Evolutionary conservation across 345 rosid genomes (phyloP).

Genomic region (Abelmoschus esculentus): DNA sequence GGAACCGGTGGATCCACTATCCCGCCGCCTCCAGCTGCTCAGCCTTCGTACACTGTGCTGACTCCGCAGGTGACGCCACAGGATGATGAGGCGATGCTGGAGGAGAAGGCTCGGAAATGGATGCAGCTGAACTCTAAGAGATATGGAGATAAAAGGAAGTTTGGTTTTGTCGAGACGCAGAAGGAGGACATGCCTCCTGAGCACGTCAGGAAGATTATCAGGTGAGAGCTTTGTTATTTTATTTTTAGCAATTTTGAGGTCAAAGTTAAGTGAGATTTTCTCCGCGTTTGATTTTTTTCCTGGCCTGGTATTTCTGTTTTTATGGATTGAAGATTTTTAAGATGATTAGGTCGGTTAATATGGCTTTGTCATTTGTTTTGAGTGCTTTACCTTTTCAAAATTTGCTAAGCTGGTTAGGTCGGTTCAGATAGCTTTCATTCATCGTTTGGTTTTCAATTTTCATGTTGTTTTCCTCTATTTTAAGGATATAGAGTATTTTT

Average conservation of each 20-base stretch:
- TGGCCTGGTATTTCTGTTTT: not conserved
- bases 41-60: slow-evolving; percentile 82
- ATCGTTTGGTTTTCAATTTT: not conserved
- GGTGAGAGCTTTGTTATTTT: slow-evolving; percentile 35
- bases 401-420: not conserved
- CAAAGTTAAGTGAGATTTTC: not conserved
- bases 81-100: slow-evolving; percentile 80
- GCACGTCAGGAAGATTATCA: slow-evolving; percentile 91
- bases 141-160: slow-evolving; percentile 40
- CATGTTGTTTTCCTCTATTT: not conserved
- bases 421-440: not conserved
- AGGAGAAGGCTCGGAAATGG: slow-evolving; percentile 98
- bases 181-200: slow-evolving; percentile 99
- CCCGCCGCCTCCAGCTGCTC: slow-evolving; percentile 69
- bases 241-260: not conserved
- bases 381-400: no score
- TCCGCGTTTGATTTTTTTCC: not conserved
- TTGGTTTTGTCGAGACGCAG: slow-evolving; percentile 98
- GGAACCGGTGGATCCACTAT: slow-evolving; percentile 68
- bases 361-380: no score
- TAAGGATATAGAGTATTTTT: not conserved
- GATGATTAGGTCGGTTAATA: not conserved
- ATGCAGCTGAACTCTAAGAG: slow-evolving; percentile 92
- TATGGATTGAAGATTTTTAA: not conserved
- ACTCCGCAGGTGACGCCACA: slow-evolving; percentile 36